Conservation (phyloP, 257 asterid genomes). For the Solanum gandarillasii region DNA sequence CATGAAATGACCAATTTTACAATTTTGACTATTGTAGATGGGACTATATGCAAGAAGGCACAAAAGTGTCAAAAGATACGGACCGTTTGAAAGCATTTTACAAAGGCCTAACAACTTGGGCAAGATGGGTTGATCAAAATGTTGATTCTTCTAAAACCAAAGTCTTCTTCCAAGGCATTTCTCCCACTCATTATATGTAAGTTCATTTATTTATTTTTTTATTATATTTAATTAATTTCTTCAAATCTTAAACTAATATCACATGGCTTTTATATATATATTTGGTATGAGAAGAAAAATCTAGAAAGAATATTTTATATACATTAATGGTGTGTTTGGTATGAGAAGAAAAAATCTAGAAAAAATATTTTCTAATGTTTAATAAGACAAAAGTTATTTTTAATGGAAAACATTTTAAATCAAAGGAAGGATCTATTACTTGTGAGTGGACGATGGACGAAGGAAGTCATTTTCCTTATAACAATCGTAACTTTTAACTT, state of each 20-base stretch:
- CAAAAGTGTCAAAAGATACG: slow-evolving; percentile 3
- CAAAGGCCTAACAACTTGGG: slow-evolving; percentile 15
- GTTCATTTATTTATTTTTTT: neutral
- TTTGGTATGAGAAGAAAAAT: too few species aligned
- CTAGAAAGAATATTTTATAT: neutral
- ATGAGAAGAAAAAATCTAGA: neutral
- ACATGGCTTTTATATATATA: neutral
- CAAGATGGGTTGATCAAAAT: slow-evolving; percentile 9
- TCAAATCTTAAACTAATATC: neutral
- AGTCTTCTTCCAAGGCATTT: slow-evolving; percentile 7
- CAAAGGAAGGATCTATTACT: neutral
- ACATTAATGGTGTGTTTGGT: neutral
- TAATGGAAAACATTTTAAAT: neutral
- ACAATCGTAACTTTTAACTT: neutral
- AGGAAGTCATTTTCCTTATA: neutral
- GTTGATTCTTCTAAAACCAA: slow-evolving; percentile 12
- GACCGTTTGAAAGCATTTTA: slow-evolving; percentile 9
- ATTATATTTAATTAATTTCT: neutral
- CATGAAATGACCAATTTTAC: neutral
- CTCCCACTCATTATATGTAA: slow-evolving; percentile 12
- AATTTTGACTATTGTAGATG: neutral
- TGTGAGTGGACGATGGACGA: neutral
- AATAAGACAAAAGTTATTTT: too few species aligned
- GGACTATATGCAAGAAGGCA: slow-evolving; percentile 12
- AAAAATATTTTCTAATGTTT: too few species aligned